Base-by-base conservation (phyloP, 495 filamentous ascomycete genomes). In the Penicillium goetzii region DNA sequence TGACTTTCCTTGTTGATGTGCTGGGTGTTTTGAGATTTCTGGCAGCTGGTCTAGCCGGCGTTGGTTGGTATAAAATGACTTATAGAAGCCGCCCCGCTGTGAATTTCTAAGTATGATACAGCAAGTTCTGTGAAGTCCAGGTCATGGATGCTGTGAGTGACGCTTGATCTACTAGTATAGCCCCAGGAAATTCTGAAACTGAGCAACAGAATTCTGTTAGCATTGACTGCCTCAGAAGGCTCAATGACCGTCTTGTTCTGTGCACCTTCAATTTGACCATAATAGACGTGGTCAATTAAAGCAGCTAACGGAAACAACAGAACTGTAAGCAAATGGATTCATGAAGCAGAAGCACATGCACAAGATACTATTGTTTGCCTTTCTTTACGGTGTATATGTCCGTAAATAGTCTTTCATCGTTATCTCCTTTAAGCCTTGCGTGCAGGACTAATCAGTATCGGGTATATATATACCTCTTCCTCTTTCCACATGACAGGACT, bases 101-200 rank as follows among this genome's bases (percentile, higher is more conserved):
- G 28, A 41, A 14, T 32, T 50, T 41, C 38, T 32, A 41, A 56
- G 21, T 40, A 30, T 56, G 19, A n/a, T 34, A 50, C 38, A 62
- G 60, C 54, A 21, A 32, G 19, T 41, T 32, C 52, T 54, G 26
- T 21, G 49, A 23, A 45, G 54, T 30, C 49, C 33, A 52, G 23
- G 41, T 25, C 57, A 58, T 58, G 43, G 17, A 57, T 21, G 4
- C 15, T 10, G 19, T 62, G 6, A 17, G n/a, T 12, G 23, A 23
- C 23, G 2, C 43, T 47, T 23, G 19, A 21, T 47, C 19, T 19
- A 23, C 17, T 7, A n/a, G 14, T n/a, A 32, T 32, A 32, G 30
- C 5, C 5, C 30, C 5, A 7, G 5, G 6, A 32, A 4, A 8
- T 7, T 7, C 30, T 32, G 5, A 32, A 3, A 32, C 30, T 32